phyloP scores from a whole-genome alignment of 805 yeast genomes.

The Candida nanaspora region DNA sequence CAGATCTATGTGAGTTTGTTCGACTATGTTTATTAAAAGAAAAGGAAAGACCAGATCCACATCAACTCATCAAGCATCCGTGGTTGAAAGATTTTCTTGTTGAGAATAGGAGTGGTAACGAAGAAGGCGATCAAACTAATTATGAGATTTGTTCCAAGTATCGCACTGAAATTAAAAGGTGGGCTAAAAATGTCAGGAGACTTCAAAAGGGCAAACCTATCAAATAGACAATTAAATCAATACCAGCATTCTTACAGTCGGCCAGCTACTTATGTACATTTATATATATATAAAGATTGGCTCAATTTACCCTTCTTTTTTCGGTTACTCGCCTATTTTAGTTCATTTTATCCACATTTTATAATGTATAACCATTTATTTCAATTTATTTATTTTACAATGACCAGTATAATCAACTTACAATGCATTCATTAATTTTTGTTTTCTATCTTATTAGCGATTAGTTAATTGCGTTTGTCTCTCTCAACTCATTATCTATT shows the following conservation, averaged over 20 bases:
- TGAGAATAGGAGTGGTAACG: slow-evolving; percentile 29
- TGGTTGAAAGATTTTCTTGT: slow-evolving; percentile 21
- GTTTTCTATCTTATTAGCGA: no score
- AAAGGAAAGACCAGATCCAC: slow-evolving; percentile 67
- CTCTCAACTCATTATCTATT: slow-evolving; percentile 5
- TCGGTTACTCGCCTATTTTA: no score
- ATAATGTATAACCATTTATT: no score
- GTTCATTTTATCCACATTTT: no score
- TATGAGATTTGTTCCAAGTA: slow-evolving; percentile 14
- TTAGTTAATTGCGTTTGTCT: no score
- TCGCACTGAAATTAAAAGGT: slow-evolving; percentile 22
- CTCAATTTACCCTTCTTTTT: no score
- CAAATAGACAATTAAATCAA: slow-evolving; percentile 2
- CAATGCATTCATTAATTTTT: neutral
- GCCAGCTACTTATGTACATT: neutral
- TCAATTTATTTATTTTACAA: neutral
- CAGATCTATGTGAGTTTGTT: slow-evolving; percentile 57
- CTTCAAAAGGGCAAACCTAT: slow-evolving; percentile 28
- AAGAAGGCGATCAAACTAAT: slow-evolving; percentile 17
- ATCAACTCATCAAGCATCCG: slow-evolving; percentile 46
- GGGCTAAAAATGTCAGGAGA: slow-evolving; percentile 31
- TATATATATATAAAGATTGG: no score
- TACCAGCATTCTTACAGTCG: neutral
- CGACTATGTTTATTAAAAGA: slow-evolving; percentile 69
- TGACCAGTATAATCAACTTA: neutral